phyloP scores from a whole-genome alignment of 2,329 filamentous ascomycete genomes.

The Alternaria sp. region DNA sequence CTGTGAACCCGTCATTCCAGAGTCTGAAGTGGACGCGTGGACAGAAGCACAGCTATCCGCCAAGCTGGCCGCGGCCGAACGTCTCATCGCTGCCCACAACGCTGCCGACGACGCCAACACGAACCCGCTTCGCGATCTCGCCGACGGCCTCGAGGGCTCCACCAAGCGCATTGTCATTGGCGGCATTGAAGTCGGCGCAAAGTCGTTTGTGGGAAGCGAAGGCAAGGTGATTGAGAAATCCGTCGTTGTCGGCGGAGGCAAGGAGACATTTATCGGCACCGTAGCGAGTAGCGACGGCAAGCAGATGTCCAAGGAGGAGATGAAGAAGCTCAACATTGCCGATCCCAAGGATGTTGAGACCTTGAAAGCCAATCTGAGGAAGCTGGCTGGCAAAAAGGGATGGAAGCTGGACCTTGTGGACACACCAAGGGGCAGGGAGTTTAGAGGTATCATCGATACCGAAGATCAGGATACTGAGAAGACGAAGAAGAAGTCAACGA shows the following conservation, averaged over 20 bases:
- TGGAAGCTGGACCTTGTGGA: constrained; percentile 86
- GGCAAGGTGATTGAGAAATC: constrained; percentile 64
- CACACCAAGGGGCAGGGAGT: constrained; percentile 67
- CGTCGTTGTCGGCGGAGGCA: constrained; percentile 57
- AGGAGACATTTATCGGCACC: constrained; percentile 61
- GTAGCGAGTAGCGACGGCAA: constrained; percentile 67
- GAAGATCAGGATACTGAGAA: constrained; percentile 60
- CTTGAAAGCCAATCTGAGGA: constrained; percentile 71
- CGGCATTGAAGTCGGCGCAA: constrained; percentile 65
- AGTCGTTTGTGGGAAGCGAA: constrained; percentile 61
- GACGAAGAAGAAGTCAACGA: constrained; percentile 25
- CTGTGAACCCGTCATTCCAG: constrained; percentile 73
- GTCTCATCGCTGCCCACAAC: constrained; percentile 28
- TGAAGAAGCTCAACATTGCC: constrained; percentile 69
- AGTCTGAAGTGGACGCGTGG: constrained; percentile 61
- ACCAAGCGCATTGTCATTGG: constrained; percentile 58
- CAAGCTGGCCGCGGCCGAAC: constrained; percentile 34
- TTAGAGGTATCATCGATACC: constrained; percentile 72
- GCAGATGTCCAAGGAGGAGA: constrained; percentile 68
- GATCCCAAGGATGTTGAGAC: constrained; percentile 71
- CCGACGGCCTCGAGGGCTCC: constrained; percentile 35
- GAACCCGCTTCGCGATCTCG: constrained; percentile 45
- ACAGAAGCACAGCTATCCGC: constrained; percentile 40
- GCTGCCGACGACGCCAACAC: constrained; percentile 26
- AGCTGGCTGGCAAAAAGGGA: constrained; percentile 71